These are phyloP conservation scores for Cyanophora paradoxa DNA, from an alignment of 78 protist species.

Conservation along the genomic window DNA sequence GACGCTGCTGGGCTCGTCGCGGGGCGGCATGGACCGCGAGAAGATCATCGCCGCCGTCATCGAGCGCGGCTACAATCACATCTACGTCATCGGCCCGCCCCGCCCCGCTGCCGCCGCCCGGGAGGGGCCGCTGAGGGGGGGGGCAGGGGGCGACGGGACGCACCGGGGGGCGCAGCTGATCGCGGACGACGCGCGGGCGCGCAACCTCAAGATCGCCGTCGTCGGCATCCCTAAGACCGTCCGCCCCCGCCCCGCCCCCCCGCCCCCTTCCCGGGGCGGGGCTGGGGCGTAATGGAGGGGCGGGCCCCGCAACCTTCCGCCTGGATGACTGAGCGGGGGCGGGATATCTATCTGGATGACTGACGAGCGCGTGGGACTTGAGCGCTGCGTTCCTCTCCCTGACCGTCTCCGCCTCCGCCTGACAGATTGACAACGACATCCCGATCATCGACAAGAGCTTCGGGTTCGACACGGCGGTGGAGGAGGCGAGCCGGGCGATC, in stretches of 20 bases:
- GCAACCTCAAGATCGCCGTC: conserved; percentile 15
- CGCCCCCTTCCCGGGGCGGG: neutral
- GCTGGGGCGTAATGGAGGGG: conserved; percentile 1
- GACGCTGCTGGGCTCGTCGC: conserved; percentile 29
- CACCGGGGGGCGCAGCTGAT: conserved; percentile 23
- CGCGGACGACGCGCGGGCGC: conserved; percentile 2
- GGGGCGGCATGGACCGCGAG: conserved; percentile 13
- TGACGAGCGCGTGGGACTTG: neutral
- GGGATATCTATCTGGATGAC: neutral
- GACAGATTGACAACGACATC: too few relatives aligned
- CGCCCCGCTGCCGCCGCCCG: too few relatives aligned
- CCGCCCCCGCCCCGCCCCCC: neutral
- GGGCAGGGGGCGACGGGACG: conserved; percentile 50
- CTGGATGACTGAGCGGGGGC: conserved; percentile 28
- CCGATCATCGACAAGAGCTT: too few relatives aligned
- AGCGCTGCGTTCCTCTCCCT: neutral
- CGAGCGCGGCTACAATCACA: neutral
- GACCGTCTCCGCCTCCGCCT: neutral
- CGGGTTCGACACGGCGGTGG: too few relatives aligned
- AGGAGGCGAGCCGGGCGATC: conserved; percentile 26
- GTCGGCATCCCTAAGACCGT: conserved; percentile 36
- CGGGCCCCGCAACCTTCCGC: too few relatives aligned
- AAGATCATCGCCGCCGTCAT: conserved; percentile 15
- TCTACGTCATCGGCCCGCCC: too few relatives aligned
- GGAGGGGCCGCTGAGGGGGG: too few relatives aligned